Conservation (phyloP, 176 grass and related monocot genomes). For the Cocos nucifera region DNA sequence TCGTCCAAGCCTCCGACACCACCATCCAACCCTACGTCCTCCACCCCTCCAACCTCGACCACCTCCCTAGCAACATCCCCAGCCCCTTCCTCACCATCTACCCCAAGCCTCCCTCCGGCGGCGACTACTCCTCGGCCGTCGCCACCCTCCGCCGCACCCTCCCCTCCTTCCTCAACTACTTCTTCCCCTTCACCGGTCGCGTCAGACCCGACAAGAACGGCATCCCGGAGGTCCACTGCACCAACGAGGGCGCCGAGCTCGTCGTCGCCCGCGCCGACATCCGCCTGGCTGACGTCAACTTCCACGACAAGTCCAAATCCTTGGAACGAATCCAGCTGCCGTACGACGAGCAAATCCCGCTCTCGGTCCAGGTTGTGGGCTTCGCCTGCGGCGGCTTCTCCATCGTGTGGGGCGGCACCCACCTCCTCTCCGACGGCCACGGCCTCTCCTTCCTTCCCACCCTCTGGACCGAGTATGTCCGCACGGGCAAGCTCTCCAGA, state of each 20-base stretch:
- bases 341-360: constrained; percentile 27
- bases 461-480: constrained; percentile 44
- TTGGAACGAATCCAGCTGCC: constrained; percentile 27
- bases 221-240: constrained; percentile 14
- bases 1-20: constrained; percentile 31
- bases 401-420: constrained; percentile 45
- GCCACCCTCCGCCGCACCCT: constrained; percentile 9
- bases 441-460: constrained; percentile 38
- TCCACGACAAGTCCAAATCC: constrained; percentile 39
- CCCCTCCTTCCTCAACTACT: constrained; percentile 34
- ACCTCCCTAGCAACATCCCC: constrained; percentile 43
- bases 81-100: constrained; percentile 34
- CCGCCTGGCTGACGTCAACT: constrained; percentile 31
- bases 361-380: constrained; percentile 64
- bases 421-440: constrained; percentile 58
- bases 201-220: neutral
- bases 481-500: constrained; percentile 14
- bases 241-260: constrained; percentile 59
- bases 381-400: constrained; percentile 68
- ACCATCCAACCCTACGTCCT: constrained; percentile 16
- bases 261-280: constrained; percentile 29
- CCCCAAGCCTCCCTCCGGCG: constrained; percentile 5
- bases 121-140: constrained; percentile 7
- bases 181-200: constrained; percentile 14
- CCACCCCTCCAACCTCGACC: constrained; percentile 42